Percentiles rank a stretch among this genome's conserved stretches.
Evolutionary conservation across 768 basidiomycete genomes (phyloP).

Genomic region (Cubamyces lactineus): DNA sequence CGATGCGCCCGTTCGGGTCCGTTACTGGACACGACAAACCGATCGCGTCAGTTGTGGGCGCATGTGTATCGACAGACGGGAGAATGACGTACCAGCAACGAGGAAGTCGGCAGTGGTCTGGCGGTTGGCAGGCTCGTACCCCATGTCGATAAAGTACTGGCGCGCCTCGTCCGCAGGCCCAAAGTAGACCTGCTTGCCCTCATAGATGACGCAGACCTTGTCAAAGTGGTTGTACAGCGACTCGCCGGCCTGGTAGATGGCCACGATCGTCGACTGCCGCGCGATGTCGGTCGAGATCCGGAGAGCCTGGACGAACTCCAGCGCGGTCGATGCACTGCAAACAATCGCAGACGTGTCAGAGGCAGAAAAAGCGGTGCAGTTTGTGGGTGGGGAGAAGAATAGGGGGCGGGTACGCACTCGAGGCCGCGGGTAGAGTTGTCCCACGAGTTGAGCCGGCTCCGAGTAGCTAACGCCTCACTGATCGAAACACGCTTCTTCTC

Average conservation of each 20-base stretch:
- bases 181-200: constrained; percentile 74
- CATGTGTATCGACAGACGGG: too few relatives aligned
- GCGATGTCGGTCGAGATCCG: constrained; percentile 55
- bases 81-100: constrained; percentile 40
- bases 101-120: constrained; percentile 67
- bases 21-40: constrained; percentile 44
- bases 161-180: constrained; percentile 67
- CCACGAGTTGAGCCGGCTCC: constrained; percentile 70
- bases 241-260: constrained; percentile 85
- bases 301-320: constrained; percentile 62
- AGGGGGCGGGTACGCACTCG: constrained; percentile 33
- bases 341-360: background rate
- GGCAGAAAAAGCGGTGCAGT: background rate
- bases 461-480: constrained; percentile 65
- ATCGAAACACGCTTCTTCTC: constrained; percentile 84
- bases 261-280: constrained; percentile 63
- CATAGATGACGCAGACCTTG: constrained; percentile 80
- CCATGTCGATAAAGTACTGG: constrained; percentile 74
- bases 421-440: constrained; percentile 66
- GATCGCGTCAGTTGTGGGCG: background rate
- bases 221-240: constrained; percentile 67
- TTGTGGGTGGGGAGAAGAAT: background rate
- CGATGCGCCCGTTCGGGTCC: constrained; percentile 59
- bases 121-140: constrained; percentile 54
- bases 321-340: constrained; percentile 52